Evolutionary conservation across 2,329 filamentous ascomycete species (phyloP).

Genomic region (Sporothrix brasiliensis): DNA sequence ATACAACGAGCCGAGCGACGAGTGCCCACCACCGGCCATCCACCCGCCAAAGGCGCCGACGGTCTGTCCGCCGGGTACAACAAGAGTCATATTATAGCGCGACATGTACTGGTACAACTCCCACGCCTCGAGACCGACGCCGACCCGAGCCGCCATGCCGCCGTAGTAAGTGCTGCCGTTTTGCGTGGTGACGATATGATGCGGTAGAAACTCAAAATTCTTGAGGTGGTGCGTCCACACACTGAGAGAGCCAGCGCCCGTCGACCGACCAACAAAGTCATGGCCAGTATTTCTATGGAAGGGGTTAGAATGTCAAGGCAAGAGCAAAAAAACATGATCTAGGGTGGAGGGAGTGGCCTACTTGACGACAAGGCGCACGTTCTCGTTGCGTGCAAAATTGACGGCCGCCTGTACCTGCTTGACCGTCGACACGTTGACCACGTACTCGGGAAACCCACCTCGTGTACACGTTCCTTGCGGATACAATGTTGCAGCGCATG

Average conservation of each 20-base stretch:
- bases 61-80: conserved; percentile 42
- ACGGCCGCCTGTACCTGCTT: conserved; percentile 47
- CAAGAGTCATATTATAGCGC: conserved; percentile 40
- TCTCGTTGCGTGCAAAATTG: conserved; percentile 48
- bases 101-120: conserved; percentile 42
- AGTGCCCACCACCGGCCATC: conserved; percentile 56
- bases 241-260: conserved; percentile 51
- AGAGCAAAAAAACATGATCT: neutral
- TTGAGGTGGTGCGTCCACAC: conserved; percentile 56
- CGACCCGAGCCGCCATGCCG: conserved; percentile 46
- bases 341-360: neutral
- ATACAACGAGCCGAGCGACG: conserved; percentile 49
- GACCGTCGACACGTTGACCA: conserved; percentile 45
- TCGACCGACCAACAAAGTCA: conserved; percentile 52
- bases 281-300: conserved; percentile 48
- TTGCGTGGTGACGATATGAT: conserved; percentile 37
- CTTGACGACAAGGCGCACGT: conserved; percentile 47
- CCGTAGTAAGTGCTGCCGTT: conserved; percentile 40
- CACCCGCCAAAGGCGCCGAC: conserved; percentile 54
- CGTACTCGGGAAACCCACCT: conserved; percentile 47
- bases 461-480: conserved; percentile 42
- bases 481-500: conserved; percentile 41
- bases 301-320: neutral
- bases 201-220: conserved; percentile 45
- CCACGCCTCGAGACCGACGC: conserved; percentile 45